Evolutionary conservation across 306 rosid species (phyloP).

Genomic region (Ormosia emarginata): DNA sequence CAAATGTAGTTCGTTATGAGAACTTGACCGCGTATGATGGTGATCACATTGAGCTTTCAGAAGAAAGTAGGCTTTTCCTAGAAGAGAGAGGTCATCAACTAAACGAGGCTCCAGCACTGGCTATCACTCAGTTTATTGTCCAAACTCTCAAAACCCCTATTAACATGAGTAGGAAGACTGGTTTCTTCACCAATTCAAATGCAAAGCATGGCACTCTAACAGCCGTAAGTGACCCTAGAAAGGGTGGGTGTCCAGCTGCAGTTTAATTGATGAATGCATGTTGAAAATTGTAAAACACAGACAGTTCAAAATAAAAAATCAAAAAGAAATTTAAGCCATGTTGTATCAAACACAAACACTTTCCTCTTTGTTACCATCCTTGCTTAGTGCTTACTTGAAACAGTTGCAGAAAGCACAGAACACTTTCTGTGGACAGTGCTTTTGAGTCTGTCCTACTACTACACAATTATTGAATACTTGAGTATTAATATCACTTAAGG

Average conservation of each 20-base stretch:
- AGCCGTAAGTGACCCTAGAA: conserved; percentile 87
- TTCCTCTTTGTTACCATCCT: not conserved
- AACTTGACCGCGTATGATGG: conserved; percentile 61
- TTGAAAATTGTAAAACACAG: not conserved
- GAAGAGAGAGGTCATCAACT: conserved; percentile 65
- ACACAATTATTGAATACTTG: not conserved
- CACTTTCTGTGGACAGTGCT: not conserved
- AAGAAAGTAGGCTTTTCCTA: conserved; percentile 50
- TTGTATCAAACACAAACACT: not conserved
- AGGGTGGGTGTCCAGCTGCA: conserved; percentile 80
- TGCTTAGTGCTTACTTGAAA: not conserved
- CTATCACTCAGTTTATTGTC: conserved; percentile 71
- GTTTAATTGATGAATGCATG: conserved; percentile 21
- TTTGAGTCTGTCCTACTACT: not conserved
- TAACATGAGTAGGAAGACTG: conserved; percentile 31
- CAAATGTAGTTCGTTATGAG: conserved; percentile 61
- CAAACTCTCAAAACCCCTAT: conserved; percentile 43
- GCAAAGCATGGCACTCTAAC: conserved; percentile 52
- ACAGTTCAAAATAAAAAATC: not conserved
- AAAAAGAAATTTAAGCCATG: not conserved
- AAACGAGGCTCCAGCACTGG: conserved; percentile 28
- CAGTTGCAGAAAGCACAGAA: not conserved
- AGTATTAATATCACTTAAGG: not conserved
- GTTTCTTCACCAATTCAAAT: conserved; percentile 18
- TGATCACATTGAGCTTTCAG: conserved; percentile 60